phyloP scores from a whole-genome alignment of 1,284 basidiomycete genomes.

The Vanrija sp. region DNA sequence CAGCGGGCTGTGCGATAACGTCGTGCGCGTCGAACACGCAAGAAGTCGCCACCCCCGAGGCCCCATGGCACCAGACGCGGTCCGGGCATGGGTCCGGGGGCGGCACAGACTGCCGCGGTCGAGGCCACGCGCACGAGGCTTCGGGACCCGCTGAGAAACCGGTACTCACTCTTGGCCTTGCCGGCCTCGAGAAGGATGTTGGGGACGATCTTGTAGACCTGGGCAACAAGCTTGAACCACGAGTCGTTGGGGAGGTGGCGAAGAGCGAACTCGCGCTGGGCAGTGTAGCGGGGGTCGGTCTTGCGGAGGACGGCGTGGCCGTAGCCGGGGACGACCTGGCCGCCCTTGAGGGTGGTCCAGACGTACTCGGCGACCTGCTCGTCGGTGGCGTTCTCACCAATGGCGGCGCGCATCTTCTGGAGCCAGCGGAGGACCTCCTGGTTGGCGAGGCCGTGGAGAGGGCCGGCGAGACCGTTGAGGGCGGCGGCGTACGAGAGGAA shows the following conservation, averaged over 20 bases:
- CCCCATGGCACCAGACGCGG: neutral
- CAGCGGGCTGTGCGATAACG: neutral
- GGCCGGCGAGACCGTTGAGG: slow-evolving; percentile 93
- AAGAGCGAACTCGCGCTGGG: slow-evolving; percentile 88
- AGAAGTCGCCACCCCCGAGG: no score
- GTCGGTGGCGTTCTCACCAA: slow-evolving; percentile 75
- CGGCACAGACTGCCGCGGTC: no score
- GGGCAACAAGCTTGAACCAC: slow-evolving; percentile 86
- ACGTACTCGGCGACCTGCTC: slow-evolving; percentile 87
- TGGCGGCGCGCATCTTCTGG: slow-evolving; percentile 78
- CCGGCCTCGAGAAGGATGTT: slow-evolving; percentile 88
- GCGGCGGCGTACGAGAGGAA: slow-evolving; percentile 93
- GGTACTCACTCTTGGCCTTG: slow-evolving; percentile 73
- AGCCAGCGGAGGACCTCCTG: slow-evolving; percentile 89
- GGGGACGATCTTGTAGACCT: slow-evolving; percentile 90
- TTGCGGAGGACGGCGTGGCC: slow-evolving; percentile 96
- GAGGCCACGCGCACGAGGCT: no score
- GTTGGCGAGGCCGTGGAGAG: slow-evolving; percentile 89
- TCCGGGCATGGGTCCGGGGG: no score
- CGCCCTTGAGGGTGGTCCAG: slow-evolving; percentile 84
- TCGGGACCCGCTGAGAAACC: no score
- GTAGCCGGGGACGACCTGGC: slow-evolving; percentile 90
- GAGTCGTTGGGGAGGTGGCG: slow-evolving; percentile 82
- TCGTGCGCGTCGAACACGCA: no score
- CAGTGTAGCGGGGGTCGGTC: slow-evolving; percentile 95